Percentiles rank a stretch among this genome's conserved stretches.
Evolutionary conservation across 495 filamentous ascomycete genomes (phyloP).

Genomic region (Aspergillus hancockii): DNA sequence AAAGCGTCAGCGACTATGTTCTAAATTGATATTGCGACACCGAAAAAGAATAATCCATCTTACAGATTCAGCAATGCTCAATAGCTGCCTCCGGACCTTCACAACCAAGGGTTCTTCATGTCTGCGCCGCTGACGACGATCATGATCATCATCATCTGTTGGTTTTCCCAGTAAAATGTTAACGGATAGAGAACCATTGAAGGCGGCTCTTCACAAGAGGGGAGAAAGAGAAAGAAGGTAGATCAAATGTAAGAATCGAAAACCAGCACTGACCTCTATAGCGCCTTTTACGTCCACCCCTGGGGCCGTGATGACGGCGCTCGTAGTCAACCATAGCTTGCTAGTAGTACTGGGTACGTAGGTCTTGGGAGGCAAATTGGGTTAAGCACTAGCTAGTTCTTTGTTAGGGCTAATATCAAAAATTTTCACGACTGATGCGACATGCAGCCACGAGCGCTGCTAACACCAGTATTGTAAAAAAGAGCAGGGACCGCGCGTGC

Average conservation of each 20-base stretch:
- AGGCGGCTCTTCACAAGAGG: background rate
- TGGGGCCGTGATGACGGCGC: slow-evolving; percentile 57
- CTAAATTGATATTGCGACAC: slow-evolving; percentile 1
- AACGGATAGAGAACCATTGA: background rate
- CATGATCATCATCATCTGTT: slow-evolving; percentile 74
- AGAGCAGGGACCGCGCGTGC: slow-evolving; percentile 13
- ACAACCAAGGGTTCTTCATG: slow-evolving; percentile 77
- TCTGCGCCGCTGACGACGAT: slow-evolving; percentile 72
- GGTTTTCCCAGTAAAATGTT: slow-evolving; percentile 14
- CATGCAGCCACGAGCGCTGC: slow-evolving; percentile 12
- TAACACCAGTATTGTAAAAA: background rate
- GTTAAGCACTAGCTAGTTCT: background rate
- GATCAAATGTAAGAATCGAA: background rate
- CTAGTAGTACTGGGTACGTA: background rate
- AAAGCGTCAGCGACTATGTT: slow-evolving; percentile 18
- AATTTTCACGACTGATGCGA: background rate
- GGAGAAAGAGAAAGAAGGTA: background rate
- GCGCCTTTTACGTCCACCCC: slow-evolving; percentile 66
- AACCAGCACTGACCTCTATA: slow-evolving; percentile 50
- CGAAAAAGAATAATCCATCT: slow-evolving; percentile 17
- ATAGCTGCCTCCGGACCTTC: slow-evolving; percentile 76
- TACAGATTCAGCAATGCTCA: slow-evolving; percentile 83
- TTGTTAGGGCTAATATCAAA: background rate
- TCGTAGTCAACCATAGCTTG: slow-evolving; percentile 72
- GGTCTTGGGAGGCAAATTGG: background rate